phyloP scores from a whole-genome alignment of 2,329 filamentous ascomycete species.

The Ascomycota sp. region DNA sequence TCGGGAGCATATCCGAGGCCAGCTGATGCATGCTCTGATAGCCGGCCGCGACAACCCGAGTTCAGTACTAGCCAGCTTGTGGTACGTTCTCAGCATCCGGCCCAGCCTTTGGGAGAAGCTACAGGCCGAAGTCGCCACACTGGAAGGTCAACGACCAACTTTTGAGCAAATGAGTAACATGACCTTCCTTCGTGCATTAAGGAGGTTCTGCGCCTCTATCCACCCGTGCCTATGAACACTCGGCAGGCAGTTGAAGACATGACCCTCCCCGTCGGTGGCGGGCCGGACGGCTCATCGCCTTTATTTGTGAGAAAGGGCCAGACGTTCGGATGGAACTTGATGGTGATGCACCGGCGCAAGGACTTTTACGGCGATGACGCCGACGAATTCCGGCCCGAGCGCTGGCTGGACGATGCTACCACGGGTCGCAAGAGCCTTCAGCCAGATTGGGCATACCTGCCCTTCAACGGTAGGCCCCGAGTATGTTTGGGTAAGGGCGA shows the following conservation, averaged over 20 bases:
- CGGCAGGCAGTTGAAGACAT: conserved; percentile 28
- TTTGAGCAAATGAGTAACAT: conserved; percentile 6
- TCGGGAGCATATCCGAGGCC: conserved; percentile 3
- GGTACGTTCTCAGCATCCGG: conserved; percentile 14
- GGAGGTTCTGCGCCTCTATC: conserved; percentile 59
- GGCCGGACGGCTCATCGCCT: conserved; percentile 36
- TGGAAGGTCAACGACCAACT: conserved; percentile 5
- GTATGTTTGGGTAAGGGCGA: conserved; percentile 49
- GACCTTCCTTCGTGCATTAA: conserved; percentile 55
- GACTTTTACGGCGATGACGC: conserved; percentile 38
- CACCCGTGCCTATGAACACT: conserved; percentile 59
- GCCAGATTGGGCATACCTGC: conserved; percentile 42
- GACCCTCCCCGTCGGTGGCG: conserved; percentile 50
- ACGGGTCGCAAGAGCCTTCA: background rate
- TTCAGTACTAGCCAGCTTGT: conserved; percentile 11
- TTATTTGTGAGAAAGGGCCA: conserved; percentile 39
- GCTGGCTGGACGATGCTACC: conserved; percentile 26
- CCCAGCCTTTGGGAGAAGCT: conserved; percentile 19
- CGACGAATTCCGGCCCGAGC: conserved; percentile 38
- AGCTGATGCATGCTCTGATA: conserved; percentile 13
- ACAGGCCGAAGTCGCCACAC: conserved; percentile 12
- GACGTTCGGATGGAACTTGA: conserved; percentile 42
- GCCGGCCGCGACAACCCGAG: conserved; percentile 19
- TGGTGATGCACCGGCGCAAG: conserved; percentile 50
- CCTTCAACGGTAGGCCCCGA: conserved; percentile 54